A percentile compares a stretch with the other conserved stretches of the same genome.
Evolutionary conservation across 2,329 filamentous ascomycete genomes (phyloP).

Genomic region (Trichoderma atrobrunneum): DNA sequence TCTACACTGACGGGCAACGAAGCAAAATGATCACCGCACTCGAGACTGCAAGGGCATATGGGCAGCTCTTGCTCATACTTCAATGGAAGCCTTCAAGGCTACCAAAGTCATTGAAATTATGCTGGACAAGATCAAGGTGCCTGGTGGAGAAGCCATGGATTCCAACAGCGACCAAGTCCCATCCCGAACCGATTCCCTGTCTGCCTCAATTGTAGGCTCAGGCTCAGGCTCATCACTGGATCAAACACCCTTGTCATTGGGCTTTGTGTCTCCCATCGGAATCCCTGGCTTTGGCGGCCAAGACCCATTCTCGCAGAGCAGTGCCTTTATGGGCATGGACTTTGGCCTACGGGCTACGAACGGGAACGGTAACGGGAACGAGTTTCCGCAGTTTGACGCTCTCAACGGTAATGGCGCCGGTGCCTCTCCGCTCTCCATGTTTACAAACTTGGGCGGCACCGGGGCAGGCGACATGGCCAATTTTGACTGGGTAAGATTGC

Average conservation of each 20-base stretch:
- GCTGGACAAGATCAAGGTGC: conserved; percentile 66
- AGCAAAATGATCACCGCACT: conserved; percentile 74
- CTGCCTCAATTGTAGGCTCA: conserved; percentile 39
- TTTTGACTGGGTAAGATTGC: conserved; percentile 56
- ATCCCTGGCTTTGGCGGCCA: conserved; percentile 28
- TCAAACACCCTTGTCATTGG: conserved; percentile 29
- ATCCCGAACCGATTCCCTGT: conserved; percentile 25
- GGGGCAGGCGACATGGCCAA: conserved; percentile 46
- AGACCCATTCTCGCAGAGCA: conserved; percentile 37
- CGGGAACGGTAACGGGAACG: conserved; percentile 28
- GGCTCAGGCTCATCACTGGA: conserved; percentile 43
- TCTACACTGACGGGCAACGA: conserved; percentile 59
- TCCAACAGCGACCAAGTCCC: conserved; percentile 13
- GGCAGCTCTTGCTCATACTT: conserved; percentile 71
- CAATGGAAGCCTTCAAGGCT: conserved; percentile 89
- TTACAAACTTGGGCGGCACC: conserved; percentile 42
- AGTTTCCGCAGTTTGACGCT: conserved; percentile 33
- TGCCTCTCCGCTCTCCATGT: conserved; percentile 52
- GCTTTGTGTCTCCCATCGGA: conserved; percentile 27
- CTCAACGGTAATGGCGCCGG: conserved; percentile 24
- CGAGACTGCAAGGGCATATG: conserved; percentile 75
- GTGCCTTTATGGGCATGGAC: conserved; percentile 45
- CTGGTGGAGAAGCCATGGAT: conserved; percentile 9
- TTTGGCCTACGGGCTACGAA: conserved; percentile 34
- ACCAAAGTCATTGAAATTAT: conserved; percentile 78